A percentile compares a stretch with the other conserved stretches of the same genome.
Conservation (phyloP, 2,329 filamentous ascomycete species). For the Fusarium nematophilum region DNA sequence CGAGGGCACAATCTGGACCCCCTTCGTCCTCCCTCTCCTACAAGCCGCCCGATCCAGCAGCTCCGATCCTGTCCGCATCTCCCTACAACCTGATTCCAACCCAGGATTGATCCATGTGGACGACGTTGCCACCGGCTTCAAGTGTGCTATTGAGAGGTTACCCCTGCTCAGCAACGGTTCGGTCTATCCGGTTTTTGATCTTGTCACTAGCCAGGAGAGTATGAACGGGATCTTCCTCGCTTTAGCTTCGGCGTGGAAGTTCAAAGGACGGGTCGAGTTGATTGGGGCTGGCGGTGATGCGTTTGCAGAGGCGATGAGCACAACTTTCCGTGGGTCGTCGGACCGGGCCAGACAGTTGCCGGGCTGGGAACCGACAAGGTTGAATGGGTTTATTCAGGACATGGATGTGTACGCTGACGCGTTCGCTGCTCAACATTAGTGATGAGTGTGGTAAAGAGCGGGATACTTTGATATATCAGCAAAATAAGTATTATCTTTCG, state of each 20-base stretch:
- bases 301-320: background rate
- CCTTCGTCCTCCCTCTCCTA: background rate
- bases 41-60: background rate
- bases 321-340: background rate
- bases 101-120: constrained; percentile 1
- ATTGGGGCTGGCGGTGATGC: background rate
- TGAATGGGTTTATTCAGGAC: background rate
- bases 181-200: background rate
- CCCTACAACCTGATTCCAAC: background rate
- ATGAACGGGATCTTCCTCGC: background rate
- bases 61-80: background rate
- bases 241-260: background rate
- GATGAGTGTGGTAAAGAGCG: no score
- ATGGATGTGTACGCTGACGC: constrained; percentile 3
- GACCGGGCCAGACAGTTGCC: background rate
- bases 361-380: background rate
- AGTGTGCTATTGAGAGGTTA: background rate
- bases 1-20: background rate
- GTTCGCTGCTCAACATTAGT: background rate
- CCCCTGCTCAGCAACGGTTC: background rate
- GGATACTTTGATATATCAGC: no score
- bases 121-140: constrained; percentile 1
- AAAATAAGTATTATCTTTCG: no score
- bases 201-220: background rate
- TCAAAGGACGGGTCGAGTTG: background rate